Base-by-base conservation (phyloP, 176 grass and related monocot genomes). In the Oryza nivara region DNA sequence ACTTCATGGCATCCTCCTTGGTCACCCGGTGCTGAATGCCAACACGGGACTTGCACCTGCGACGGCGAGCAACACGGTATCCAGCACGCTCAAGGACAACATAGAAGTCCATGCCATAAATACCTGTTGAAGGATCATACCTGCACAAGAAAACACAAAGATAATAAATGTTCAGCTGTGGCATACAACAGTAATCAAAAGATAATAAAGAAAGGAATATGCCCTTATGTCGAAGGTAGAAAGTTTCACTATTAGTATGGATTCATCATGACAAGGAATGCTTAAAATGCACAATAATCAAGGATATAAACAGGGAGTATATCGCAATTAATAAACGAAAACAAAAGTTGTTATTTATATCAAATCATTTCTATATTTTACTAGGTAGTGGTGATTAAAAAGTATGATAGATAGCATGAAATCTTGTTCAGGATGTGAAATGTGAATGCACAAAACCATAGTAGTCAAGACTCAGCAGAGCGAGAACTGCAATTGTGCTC, bases 101-200 rank as follows among this genome's bases (percentile, higher is more conserved):
- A 1, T 87, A 87, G 63, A 81, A 82, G 25, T 87, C 85, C 85
- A 87, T 87, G 58, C 85, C 85, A 38, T 87, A 87, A 58, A 87
- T 87, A 48, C 78, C 78, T 12, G 78, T 87, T 17, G 78, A 87
- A 46, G 78, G 85, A 70, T 76, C 72, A 47, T 82, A 82, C 85
- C 86, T 82, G 43, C 54, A 74, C 1, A 70, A 11, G 26, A 15
- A 17, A 74, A 34, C 2, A 0, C 1, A 2, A 77, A 20, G 0
- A 4, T 15, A 43, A 56, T 40, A 22, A 11, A 11, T 46, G n/a
- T 19, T 12, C 74, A 76, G 35, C 49, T 32, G 28, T 3, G 10
- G 0, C 11, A 25, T 43, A 63, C 23, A 28, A 66, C 65, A 61
- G 17, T 77, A 70, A 25, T 70, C 2, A 0, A 2, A 77, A 20